Percentiles rank a stretch among this genome's conserved stretches.
Evolutionary conservation across 352 stramenopile species (phyloP).

Genomic region (Pythium utonaiense): DNA sequence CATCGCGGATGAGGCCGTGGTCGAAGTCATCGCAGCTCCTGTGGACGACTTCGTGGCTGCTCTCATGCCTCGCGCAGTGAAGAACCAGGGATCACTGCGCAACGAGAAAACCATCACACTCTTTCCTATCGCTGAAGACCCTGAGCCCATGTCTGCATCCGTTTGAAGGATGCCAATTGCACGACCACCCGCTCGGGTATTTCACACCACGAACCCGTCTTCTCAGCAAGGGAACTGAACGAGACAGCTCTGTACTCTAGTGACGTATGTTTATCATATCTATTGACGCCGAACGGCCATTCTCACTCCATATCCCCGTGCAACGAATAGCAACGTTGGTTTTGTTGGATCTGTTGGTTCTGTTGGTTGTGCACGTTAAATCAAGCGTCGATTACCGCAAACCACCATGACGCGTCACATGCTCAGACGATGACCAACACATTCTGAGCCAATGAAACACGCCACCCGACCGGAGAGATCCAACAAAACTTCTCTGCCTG

Average conservation of each 20-base stretch:
- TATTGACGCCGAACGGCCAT: background rate
- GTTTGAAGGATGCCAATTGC: background rate
- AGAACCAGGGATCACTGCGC: background rate
- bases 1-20: background rate
- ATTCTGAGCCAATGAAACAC: no score
- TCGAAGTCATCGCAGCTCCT: background rate
- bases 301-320: no score
- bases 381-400: no score
- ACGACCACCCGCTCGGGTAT: background rate
- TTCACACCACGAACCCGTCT: background rate
- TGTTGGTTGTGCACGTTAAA: no score
- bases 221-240: background rate
- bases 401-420: no score
- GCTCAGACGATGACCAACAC: no score
- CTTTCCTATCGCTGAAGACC: background rate
- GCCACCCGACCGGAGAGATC: no score
- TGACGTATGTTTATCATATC: conserved; percentile 1
- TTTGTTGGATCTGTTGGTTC: background rate
- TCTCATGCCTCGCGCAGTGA: background rate
- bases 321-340: background rate
- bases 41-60: background rate
- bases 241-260: background rate
- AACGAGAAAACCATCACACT: background rate
- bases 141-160: background rate
- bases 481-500: no score